Percentiles rank a stretch among this genome's conserved stretches.
Conservation (phyloP, 2,329 filamentous ascomycete genomes). For the Zymoseptoria crescenta region DNA sequence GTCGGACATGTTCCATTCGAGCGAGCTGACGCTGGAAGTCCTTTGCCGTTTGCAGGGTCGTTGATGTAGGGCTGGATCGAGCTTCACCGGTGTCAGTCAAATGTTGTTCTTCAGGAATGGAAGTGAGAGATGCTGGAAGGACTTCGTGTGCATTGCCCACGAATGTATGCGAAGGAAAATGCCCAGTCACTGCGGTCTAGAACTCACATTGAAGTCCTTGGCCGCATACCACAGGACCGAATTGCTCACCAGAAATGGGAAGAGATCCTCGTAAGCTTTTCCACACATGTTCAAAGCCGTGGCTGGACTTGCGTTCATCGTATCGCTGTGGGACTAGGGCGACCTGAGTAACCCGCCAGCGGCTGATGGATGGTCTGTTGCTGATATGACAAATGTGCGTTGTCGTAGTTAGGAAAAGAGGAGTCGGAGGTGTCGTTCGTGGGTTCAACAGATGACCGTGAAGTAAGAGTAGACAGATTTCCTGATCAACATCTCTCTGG, state of each 20-base stretch:
- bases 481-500: not conserved
- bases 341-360: not conserved
- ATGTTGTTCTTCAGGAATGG: too few species aligned
- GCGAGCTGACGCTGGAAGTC: constrained; percentile 2
- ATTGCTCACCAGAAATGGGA: not conserved
- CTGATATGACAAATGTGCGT: too few species aligned
- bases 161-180: not conserved
- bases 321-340: not conserved
- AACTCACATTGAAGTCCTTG: not conserved
- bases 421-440: not conserved
- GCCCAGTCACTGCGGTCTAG: not conserved
- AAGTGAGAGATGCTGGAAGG: too few species aligned
- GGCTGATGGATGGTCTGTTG: not conserved
- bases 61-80: constrained; percentile 1
- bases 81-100: constrained; percentile 4
- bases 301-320: not conserved
- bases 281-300: not conserved
- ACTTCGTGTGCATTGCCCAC: not conserved
- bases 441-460: not conserved
- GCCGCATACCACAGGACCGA: not conserved
- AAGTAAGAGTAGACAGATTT: not conserved
- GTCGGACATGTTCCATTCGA: constrained; percentile 12
- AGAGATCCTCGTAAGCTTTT: not conserved
- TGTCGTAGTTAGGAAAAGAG: not conserved
- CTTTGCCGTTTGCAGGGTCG: constrained; percentile 4